A percentile compares a stretch with the other conserved stretches of the same genome.
Evolutionary conservation across 805 yeast genomes (phyloP).

Genomic region (Kodamaea kakaduensis): DNA sequence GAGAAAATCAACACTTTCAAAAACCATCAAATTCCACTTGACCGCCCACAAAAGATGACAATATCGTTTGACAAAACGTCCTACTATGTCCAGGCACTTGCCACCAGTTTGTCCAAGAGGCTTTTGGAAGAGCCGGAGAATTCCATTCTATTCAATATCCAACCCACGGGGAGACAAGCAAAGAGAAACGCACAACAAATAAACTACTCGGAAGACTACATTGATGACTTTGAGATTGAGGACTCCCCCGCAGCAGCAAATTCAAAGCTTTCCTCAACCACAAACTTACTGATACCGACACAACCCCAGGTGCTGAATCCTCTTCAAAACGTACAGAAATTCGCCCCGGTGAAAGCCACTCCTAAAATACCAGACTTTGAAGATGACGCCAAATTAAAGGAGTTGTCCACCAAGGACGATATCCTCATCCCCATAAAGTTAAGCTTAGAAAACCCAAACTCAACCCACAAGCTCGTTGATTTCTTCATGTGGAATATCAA

Average conservation of each 20-base stretch:
- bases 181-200: constrained; percentile 68
- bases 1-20: constrained; percentile 6
- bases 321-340: constrained; percentile 23
- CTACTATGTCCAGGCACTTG: constrained; percentile 68
- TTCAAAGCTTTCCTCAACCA: constrained; percentile 7
- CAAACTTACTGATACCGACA: constrained; percentile 10
- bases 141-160: constrained; percentile 60
- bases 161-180: constrained; percentile 72
- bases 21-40: no score
- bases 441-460: constrained; percentile 54
- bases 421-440: constrained; percentile 64
- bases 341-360: constrained; percentile 23
- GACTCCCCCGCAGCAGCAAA: constrained; percentile 17
- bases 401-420: constrained; percentile 35
- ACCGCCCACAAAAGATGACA: constrained; percentile 10
- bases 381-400: constrained; percentile 19
- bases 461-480: constrained; percentile 49
- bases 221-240: constrained; percentile 28
- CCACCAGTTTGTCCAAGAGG: constrained; percentile 71
- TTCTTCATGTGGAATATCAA: constrained; percentile 71
- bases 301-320: constrained; percentile 12
- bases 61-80: constrained; percentile 19
- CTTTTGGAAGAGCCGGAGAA: constrained; percentile 65
- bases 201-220: constrained; percentile 56
- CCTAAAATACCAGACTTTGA: constrained; percentile 21